Percentiles rank a stretch among this genome's conserved stretches.
Conservation (phyloP, 306 rosid species). For the Cucumis cinereus region DNA sequence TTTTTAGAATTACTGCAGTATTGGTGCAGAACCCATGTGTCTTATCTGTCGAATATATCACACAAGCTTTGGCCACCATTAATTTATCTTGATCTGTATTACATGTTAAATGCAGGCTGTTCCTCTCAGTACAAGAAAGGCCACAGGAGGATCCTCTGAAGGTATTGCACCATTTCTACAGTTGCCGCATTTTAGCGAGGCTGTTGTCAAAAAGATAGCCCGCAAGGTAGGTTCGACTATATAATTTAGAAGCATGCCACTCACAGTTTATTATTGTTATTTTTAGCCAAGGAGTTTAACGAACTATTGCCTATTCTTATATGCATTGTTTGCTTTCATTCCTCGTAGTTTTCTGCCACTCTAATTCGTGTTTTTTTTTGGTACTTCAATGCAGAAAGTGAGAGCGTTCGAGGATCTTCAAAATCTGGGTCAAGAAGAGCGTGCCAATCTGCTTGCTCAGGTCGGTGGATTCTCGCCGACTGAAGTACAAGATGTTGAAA, state of each 20-base stretch:
- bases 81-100: constrained; percentile 3
- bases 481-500: constrained; percentile 75
- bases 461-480: constrained; percentile 57
- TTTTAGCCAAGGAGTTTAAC: background rate
- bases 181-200: constrained; percentile 87
- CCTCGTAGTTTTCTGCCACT: background rate
- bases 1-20: background rate
- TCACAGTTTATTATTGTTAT: background rate
- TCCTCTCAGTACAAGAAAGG: constrained; percentile 84
- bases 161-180: constrained; percentile 95
- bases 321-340: background rate
- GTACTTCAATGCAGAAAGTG: constrained; percentile 47
- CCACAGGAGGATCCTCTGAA: constrained; percentile 82
- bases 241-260: background rate
- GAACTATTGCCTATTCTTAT: background rate
- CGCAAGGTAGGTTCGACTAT: constrained; percentile 52
- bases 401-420: constrained; percentile 83
- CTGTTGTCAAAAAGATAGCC: constrained; percentile 72
- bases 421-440: constrained; percentile 64
- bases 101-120: constrained; percentile 56
- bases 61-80: background rate
- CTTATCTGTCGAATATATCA: background rate
- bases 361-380: constrained; percentile 1
- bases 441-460: constrained; percentile 72
- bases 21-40: background rate